These are phyloP conservation scores for Cladophialophora chaetospira DNA, from an alignment of 2,329 filamentous ascomycete species.

Conservation along the genomic window DNA sequence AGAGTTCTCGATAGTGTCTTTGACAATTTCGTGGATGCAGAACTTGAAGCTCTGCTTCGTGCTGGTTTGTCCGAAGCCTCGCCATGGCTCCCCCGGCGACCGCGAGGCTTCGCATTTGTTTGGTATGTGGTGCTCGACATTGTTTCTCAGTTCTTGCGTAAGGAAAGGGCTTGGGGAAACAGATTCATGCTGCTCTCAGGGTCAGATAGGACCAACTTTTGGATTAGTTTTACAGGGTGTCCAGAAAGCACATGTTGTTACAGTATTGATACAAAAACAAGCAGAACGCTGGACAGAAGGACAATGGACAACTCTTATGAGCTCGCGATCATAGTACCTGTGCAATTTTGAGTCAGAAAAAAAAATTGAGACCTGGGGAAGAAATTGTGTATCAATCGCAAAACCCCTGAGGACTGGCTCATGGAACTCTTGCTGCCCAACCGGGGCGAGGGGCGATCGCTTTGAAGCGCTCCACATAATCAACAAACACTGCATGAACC, in stretches of 20 bases:
- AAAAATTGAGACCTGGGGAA: not conserved
- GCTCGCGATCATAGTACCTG: not conserved
- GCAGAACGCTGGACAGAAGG: not conserved
- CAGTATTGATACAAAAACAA: constrained; percentile 8
- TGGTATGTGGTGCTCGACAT: constrained; percentile 29
- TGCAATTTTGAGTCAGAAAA: constrained; percentile 9
- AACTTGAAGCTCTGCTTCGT: constrained; percentile 27
- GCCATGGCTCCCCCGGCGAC: constrained; percentile 21
- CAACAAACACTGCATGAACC: constrained; percentile 23
- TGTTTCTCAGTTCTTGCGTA: not conserved
- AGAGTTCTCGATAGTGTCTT: constrained; percentile 29
- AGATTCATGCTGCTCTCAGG: not conserved
- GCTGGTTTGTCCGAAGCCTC: constrained; percentile 23
- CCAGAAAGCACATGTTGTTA: constrained; percentile 4
- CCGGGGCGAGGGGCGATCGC: constrained; percentile 1
- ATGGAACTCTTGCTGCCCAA: constrained; percentile 22
- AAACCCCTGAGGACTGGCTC: not conserved
- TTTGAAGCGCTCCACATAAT: constrained; percentile 10
- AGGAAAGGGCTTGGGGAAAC: too few species aligned
- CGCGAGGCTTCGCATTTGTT: constrained; percentile 27
- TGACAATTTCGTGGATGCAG: constrained; percentile 25
- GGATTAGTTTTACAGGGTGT: not conserved
- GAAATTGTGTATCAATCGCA: constrained; percentile 5
- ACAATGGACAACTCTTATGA: not conserved
- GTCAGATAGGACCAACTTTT: not conserved